Evolutionary conservation across 345 rosid species (phyloP), one percentile per base, ranked within the genome.

Genomic region (Lepidium sativum): DNA sequence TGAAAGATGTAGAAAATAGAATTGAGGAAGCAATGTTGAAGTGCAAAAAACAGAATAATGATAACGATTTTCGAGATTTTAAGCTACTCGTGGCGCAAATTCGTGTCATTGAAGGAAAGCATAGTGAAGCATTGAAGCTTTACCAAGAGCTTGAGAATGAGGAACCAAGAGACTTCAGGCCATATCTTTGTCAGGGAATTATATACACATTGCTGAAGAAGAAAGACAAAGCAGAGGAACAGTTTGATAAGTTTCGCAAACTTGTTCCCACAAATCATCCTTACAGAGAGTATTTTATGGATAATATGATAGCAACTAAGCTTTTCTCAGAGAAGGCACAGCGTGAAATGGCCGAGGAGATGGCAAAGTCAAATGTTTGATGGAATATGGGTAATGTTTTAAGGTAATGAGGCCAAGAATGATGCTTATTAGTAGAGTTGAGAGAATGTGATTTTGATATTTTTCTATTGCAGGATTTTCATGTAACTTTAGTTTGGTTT

Each of bases 251-350:
- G 80, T 92, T 86, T 44, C 66, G 88, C 49, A 82, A 62, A 65
- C 97, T 94, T 73, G 91, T 94, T 16, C 99, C 99, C 0, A 78
- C 68, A 78, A 79, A 89, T 65, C 97, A 94, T 70, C 99, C 97
- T 25, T 87, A 83, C 23, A 81, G 82, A 32, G 96, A 92, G 75
- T 89, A 79, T 70, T 82, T 89, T 40, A 75, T 76, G 25, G 91
- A 94, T 65, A 94, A 84, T 32, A 81, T 86, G 96, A 49, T 86
- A 18, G 87, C 86, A 2, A 74, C 84, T 0, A 87, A 83, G 81
- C 76, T 89, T 52, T 85, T 89, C 2, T 76, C 84, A 0, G 86
- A 79, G 51, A 87, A 80, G 77, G 79, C 72, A 5, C 82, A 77
- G 64, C 78, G 85, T 50, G 81, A 86, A 69, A 57, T 66, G 54